These are phyloP conservation scores for Euphorbia lathyris DNA, from an alignment of 345 rosid species.

Conservation along the genomic window DNA sequence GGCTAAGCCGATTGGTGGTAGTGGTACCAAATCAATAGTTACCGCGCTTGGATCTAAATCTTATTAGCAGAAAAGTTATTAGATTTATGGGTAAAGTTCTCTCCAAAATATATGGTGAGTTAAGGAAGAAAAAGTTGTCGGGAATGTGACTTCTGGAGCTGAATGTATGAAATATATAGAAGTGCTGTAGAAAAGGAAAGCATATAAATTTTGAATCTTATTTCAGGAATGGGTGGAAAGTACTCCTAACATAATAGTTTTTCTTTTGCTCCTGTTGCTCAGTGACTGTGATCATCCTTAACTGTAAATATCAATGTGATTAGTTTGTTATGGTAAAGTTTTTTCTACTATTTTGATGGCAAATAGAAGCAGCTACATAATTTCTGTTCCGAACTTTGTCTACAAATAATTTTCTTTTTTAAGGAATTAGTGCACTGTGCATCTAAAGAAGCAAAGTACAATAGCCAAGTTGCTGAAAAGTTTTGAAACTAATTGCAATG, in stretches of 20 bases:
- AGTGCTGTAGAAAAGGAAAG: not conserved
- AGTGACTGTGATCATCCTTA: not conserved
- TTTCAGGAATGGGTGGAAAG: not conserved
- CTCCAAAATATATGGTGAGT: not conserved
- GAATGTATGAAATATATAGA: not conserved
- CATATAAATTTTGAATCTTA: not conserved
- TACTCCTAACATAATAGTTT: not conserved
- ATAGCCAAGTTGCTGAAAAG: not conserved
- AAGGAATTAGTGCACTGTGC: not conserved
- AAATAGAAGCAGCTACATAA: not conserved
- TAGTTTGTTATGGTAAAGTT: not conserved
- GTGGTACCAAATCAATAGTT: not conserved
- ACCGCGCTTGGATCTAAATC: not conserved
- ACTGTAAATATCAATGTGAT: not conserved
- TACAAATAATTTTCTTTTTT: not conserved
- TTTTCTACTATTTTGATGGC: too few relatives aligned
- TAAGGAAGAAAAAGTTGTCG: not conserved
- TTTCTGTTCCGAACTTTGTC: not conserved
- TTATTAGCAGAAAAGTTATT: not conserved
- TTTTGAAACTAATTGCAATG: not conserved
- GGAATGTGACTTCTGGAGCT: not conserved
- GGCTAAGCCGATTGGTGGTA: not conserved
- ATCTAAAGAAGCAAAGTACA: not conserved
- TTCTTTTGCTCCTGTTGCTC: not conserved
- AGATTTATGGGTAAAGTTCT: not conserved